Evolutionary conservation across 805 yeast species (phyloP).

Genomic region (Torulaspora quercuum): DNA sequence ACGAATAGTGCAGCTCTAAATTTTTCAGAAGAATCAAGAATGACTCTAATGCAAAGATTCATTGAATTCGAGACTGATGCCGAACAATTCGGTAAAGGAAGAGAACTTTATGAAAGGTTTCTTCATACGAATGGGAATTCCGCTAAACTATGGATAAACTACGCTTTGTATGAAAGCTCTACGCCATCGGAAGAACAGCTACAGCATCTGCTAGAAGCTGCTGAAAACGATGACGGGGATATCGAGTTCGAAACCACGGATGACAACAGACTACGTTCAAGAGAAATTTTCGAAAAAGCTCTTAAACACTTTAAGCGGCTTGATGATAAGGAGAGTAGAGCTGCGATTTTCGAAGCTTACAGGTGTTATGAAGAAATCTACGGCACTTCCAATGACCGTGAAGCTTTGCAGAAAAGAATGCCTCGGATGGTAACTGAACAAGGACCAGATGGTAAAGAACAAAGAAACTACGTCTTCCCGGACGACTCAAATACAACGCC

Average conservation of each 20-base stretch:
- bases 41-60: slow-evolving; percentile 38
- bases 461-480: slow-evolving; percentile 68
- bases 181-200: slow-evolving; percentile 49
- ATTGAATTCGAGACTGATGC: slow-evolving; percentile 63
- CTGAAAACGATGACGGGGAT: slow-evolving; percentile 45
- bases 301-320: slow-evolving; percentile 41
- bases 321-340: slow-evolving; percentile 43
- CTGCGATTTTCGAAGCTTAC: slow-evolving; percentile 57
- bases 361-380: slow-evolving; percentile 59
- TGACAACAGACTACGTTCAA: slow-evolving; percentile 48
- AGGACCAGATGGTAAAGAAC: slow-evolving; percentile 44
- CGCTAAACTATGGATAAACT: slow-evolving; percentile 54
- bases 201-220: slow-evolving; percentile 22
- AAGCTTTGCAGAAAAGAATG: slow-evolving; percentile 42
- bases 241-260: slow-evolving; percentile 49
- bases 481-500: slow-evolving; percentile 43
- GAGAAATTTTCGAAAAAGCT: slow-evolving; percentile 57
- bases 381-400: slow-evolving; percentile 46
- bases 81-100: slow-evolving; percentile 53
- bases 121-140: slow-evolving; percentile 35
- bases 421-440: slow-evolving; percentile 49
- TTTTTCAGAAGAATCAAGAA: slow-evolving; percentile 15
- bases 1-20: slow-evolving; percentile 24
- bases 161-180: slow-evolving; percentile 68
- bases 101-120: slow-evolving; percentile 46